Base-by-base conservation (phyloP, 352 stramenopile genomes). In the Globisporangium takayamanum region DNA sequence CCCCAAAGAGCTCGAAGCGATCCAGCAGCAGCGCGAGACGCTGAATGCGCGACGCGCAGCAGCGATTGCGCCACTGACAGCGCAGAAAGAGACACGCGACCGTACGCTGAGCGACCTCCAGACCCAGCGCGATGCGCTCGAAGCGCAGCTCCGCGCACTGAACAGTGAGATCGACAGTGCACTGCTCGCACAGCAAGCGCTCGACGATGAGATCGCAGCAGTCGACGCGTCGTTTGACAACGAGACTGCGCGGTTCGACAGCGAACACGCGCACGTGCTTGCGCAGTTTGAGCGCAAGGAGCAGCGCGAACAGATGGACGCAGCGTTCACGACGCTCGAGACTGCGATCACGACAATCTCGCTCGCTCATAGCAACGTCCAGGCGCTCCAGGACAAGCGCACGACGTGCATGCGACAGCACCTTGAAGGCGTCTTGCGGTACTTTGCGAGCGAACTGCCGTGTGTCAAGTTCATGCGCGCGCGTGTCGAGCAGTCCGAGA, bases 391-490 rank as follows among this genome's bases (percentile, higher is more conserved):
- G 39, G 62, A 80, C 14, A 89, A 87, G 55, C 73, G 78, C 33
- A 65, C 72, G 1, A 53, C 58, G 20, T 85, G 73, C 48, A 44
- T 83, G 48, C 60, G 70, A 0, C 80, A 92, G 63, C 76, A 92
- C 39, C 51, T 92, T 14, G 76, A 94, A 61, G 78, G 74, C 30
- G 70, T 80, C 15, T 55, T 88, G 11, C 77, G 80, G 26, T 94
- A 91, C 51, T 88, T 90, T 55, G 75, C 75, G 48, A 88, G 81
- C 53, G 76, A 94, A 46, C 53, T 89, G 51, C 81, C 80, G 22
- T 94, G 84, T 47, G 66, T 91, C 12, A 85, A 90, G 62, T 92
- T 92, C 54, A 92, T 91, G 76, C 76, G 79, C 65, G 74, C 71
- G 10, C 76, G 84, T 6, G 74, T 87, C 0, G 60, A 74, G 33